Base-by-base conservation (phyloP, 345 rosid species). In the Conringia planisiliqua region DNA sequence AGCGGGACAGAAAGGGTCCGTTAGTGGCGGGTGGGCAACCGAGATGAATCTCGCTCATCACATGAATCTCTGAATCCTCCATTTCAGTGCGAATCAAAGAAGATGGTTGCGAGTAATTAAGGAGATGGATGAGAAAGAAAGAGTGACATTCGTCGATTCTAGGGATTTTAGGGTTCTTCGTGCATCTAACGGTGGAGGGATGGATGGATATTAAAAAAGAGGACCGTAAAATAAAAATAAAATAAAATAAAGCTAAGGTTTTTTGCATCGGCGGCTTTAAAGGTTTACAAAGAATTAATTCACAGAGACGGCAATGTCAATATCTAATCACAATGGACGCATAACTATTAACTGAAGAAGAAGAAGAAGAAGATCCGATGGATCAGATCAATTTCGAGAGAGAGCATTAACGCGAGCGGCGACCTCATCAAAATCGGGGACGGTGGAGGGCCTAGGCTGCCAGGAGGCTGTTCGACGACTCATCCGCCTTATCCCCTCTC, bases 1-100 rank as follows among this genome's bases (percentile, higher is more conserved):
- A 91, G 46, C 73, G 84, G 62, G 96, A 88, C 63, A 85, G 62
- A 81, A 85, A 84, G 22, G 93, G 86, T 0, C 88, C 89, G 18
- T 80, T 66, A 17, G 73, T 64, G 63, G 75, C 70, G 13, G 92
- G 88, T 55, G 93, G 95, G 66, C 98, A 94, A 39, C 97, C 95
- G 4, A 88, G 43, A 73, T 89, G 96, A 38, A 91, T 84, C 82
- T 94, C 92, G 77, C 98, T 94, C 95, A 91, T 94, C 85, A 91
- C 91, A 10, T 74, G 78, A 7, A 67, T 67, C 62, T 76, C 83
- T 64, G 70, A 61, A 40, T 70, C 81, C 29, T 63, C 76, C 82
- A 42, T 24, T 1, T 35, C 1, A 18, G 58, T n/a, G n/a, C n/a
- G n/a, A n/a, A n/a, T n/a, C n/a, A n/a, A n/a, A n/a, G n/a, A 24